Evolutionary conservation across 202 grass and related monocot genomes (phyloP).

Genomic region (Digitaria exilis): DNA sequence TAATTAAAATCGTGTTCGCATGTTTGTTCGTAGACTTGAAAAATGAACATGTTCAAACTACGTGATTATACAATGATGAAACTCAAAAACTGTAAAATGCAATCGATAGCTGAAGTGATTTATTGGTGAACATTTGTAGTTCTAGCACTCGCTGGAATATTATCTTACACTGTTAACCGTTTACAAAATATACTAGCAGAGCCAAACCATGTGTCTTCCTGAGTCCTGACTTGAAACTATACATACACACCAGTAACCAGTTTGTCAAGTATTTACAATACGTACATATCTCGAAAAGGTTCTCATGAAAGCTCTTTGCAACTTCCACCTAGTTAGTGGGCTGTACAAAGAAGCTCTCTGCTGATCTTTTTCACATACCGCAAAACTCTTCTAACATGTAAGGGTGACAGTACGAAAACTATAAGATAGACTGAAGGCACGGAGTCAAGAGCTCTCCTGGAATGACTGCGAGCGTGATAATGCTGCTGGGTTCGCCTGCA

Average conservation of each 20-base stretch:
- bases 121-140: background rate
- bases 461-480: conserved; percentile 74
- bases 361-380: conserved; percentile 19
- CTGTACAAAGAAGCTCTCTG: conserved; percentile 43
- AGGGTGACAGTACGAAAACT: too few species aligned
- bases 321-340: conserved; percentile 40
- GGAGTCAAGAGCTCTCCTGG: conserved; percentile 70
- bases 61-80: too few species aligned
- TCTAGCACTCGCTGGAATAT: background rate
- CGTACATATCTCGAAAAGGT: conserved; percentile 17
- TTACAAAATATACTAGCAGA: conserved; percentile 24
- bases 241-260: conserved; percentile 41
- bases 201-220: conserved; percentile 16
- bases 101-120: conserved; percentile 7
- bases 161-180: conserved; percentile 21
- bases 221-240: conserved; percentile 20
- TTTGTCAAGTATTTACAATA: conserved; percentile 58
- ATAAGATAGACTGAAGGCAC: background rate
- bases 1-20: background rate
- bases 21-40: background rate
- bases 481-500: conserved; percentile 84
- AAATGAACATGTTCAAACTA: too few species aligned
- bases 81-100: background rate
- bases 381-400: conserved; percentile 32
- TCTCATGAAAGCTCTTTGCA: conserved; percentile 49